A percentile compares a stretch with the other conserved stretches of the same genome.
Conservation (phyloP, 192 early-diverging fungal species). For the Podila epigama region DNA sequence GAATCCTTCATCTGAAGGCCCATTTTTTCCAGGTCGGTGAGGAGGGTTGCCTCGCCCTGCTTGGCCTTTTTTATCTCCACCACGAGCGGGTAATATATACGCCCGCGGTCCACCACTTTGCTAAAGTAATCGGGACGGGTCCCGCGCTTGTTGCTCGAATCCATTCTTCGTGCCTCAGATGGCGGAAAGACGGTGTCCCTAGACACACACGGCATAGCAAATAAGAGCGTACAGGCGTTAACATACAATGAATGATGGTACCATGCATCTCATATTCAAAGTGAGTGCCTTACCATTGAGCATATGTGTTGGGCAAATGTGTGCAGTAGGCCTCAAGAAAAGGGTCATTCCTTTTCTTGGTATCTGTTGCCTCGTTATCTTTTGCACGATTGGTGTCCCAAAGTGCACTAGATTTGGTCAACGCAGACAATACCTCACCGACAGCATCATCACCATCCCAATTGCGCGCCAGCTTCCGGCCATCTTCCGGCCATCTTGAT, state of each 20-base stretch:
- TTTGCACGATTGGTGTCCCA: slow-evolving; percentile 6
- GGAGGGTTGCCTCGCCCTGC: neutral
- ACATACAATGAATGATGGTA: slow-evolving; percentile 3
- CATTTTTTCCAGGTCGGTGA: neutral
- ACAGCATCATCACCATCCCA: slow-evolving; percentile 10
- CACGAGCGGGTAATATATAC: neutral
- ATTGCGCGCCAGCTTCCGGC: neutral
- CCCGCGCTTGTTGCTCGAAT: slow-evolving; percentile 2
- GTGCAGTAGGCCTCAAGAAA: slow-evolving; percentile 10
- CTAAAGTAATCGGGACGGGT: slow-evolving; percentile 10
- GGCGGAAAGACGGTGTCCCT: slow-evolving; percentile 9
- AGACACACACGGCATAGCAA: neutral
- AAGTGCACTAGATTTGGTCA: slow-evolving; percentile 8
- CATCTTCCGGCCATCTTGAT: slow-evolving; percentile 10
- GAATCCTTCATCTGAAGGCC: slow-evolving; percentile 7
- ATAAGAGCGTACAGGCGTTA: neutral
- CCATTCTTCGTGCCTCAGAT: slow-evolving; percentile 4
- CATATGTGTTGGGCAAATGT: slow-evolving; percentile 1
- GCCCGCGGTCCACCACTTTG: neutral
- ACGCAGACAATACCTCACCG: slow-evolving; percentile 13
- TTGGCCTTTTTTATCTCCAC: slow-evolving; percentile 6
- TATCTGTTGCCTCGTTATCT: slow-evolving; percentile 5
- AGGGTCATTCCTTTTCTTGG: slow-evolving; percentile 3
- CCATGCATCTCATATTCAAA: neutral
- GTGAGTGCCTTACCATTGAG: slow-evolving; percentile 4